A percentile compares a stretch with the other conserved stretches of the same genome.
phyloP scores from a whole-genome alignment of 2,329 filamentous ascomycete genomes.

The Claviceps capensis region DNA sequence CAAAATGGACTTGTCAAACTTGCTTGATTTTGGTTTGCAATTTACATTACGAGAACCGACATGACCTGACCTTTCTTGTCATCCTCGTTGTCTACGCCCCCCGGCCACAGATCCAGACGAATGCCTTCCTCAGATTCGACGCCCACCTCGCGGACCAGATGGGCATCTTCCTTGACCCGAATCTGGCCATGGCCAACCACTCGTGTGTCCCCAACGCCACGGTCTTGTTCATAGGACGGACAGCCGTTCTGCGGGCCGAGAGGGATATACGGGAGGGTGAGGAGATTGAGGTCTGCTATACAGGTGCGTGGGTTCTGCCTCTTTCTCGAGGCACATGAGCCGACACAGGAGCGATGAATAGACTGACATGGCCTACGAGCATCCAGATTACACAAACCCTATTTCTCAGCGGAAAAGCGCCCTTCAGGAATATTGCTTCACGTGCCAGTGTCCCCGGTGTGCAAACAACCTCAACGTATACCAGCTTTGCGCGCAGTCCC shows the following conservation, averaged over 20 bases:
- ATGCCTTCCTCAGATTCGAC: slow-evolving; percentile 45
- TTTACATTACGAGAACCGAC: too few species aligned
- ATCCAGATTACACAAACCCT: slow-evolving; percentile 33
- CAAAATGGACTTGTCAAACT: too few species aligned
- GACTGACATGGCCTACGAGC: background rate
- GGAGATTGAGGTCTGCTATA: slow-evolving; percentile 49
- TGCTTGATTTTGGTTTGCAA: too few species aligned
- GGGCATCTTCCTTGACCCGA: slow-evolving; percentile 42
- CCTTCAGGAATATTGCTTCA: slow-evolving; percentile 37
- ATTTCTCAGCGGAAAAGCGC: slow-evolving; percentile 26
- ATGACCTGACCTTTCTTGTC: background rate
- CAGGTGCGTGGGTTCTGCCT: slow-evolving; percentile 26
- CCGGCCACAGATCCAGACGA: slow-evolving; percentile 40
- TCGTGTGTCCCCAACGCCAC: slow-evolving; percentile 47
- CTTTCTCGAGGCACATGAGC: background rate
- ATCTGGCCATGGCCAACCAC: slow-evolving; percentile 47
- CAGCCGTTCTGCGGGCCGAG: slow-evolving; percentile 36
- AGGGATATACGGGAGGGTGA: slow-evolving; percentile 34
- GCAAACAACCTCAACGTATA: slow-evolving; percentile 38
- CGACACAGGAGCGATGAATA: background rate
- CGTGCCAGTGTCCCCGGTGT: slow-evolving; percentile 37
- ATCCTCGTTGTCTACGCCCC: background rate
- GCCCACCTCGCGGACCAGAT: slow-evolving; percentile 32
- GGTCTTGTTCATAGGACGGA: slow-evolving; percentile 40
- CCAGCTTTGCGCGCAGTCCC: slow-evolving; percentile 30